Percentiles rank a stretch among this genome's conserved stretches.
phyloP scores from a whole-genome alignment of 1,139 yeast genomes.

The Hyphopichia khmerensis region DNA sequence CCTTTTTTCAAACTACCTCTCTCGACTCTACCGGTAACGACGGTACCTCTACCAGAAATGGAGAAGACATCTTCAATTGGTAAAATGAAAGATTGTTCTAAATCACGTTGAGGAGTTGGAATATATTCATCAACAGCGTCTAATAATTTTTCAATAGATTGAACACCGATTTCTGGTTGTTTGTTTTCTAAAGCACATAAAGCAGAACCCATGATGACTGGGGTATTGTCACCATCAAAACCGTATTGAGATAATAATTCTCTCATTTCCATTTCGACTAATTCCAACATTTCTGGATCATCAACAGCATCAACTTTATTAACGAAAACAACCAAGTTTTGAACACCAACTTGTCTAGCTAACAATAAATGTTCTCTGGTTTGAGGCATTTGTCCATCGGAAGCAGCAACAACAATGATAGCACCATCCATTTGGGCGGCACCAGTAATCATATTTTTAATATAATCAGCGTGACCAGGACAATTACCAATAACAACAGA shows the following conservation, averaged over 20 bases:
- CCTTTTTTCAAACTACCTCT: conserved; percentile 97
- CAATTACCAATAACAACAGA: conserved; percentile 9
- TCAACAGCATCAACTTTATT: conserved; percentile 97
- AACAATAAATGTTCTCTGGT: conserved; percentile 97
- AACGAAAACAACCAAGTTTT: conserved; percentile 93
- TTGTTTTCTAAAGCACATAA: conserved; percentile 89
- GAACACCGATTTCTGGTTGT: conserved; percentile 88
- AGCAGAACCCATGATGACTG: conserved; percentile 99
- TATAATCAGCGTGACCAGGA: conserved; percentile 99
- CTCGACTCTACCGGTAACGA: conserved; percentile 98
- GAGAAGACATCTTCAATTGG: conserved; percentile 98
- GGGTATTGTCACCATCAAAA: conserved; percentile 97
- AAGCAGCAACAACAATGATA: conserved; percentile 97
- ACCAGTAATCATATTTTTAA: conserved; percentile 99
- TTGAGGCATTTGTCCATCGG: conserved; percentile 99
- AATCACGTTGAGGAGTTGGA: conserved; percentile 95
- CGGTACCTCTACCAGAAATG: conserved; percentile 99
- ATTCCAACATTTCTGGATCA: conserved; percentile 98
- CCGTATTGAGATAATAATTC: conserved; percentile 88
- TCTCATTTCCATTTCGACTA: conserved; percentile 99
- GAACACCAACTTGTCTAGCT: conserved; percentile 99
- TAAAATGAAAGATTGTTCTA: conserved; percentile 94
- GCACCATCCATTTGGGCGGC: conserved; percentile 99
- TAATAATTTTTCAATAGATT: conserved; percentile 80
- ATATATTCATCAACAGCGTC: conserved; percentile 92